A percentile compares a stretch with the other conserved stretches of the same genome.
Evolutionary conservation across 495 filamentous ascomycete species (phyloP).

Genomic region (Podospora appendiculata): DNA sequence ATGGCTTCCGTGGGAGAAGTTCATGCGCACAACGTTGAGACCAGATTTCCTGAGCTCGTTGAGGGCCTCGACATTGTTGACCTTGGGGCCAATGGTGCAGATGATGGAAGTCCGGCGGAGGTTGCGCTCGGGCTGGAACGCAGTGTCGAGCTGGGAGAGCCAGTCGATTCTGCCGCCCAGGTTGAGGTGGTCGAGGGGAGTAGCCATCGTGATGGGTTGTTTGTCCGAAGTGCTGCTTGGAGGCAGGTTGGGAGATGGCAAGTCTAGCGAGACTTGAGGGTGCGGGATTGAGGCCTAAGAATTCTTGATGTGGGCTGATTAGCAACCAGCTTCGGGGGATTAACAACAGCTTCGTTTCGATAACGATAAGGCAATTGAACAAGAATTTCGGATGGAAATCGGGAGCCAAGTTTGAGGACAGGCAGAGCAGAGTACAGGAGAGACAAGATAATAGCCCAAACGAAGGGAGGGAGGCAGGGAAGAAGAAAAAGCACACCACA

Average conservation of each 20-base stretch:
- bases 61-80: conserved; percentile 94
- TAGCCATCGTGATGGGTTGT: conserved; percentile 41
- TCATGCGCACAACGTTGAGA: conserved; percentile 96
- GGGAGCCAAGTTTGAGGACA: not conserved
- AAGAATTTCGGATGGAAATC: not conserved
- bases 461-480: not conserved
- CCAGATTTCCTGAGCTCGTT: conserved; percentile 83
- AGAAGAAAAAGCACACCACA: not conserved
- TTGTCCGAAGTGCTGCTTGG: conserved; percentile 9
- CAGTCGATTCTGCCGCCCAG: conserved; percentile 84
- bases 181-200: conserved; percentile 70
- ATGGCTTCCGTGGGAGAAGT: conserved; percentile 97
- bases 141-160: conserved; percentile 70
- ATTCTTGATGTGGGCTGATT: conserved; percentile 5
- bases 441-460: not conserved
- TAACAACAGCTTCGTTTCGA: not conserved
- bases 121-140: conserved; percentile 72
- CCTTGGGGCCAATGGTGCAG: conserved; percentile 98
- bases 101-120: conserved; percentile 97
- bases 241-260: conserved; percentile 13
- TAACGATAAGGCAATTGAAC: not conserved
- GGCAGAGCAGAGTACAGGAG: not conserved
- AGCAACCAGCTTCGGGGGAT: conserved; percentile 5
- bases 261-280: conserved; percentile 14
- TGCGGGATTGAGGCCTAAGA: conserved; percentile 6